Base-by-base conservation (phyloP, 2,329 filamentous ascomycete species). In the Neonectria hederae region DNA sequence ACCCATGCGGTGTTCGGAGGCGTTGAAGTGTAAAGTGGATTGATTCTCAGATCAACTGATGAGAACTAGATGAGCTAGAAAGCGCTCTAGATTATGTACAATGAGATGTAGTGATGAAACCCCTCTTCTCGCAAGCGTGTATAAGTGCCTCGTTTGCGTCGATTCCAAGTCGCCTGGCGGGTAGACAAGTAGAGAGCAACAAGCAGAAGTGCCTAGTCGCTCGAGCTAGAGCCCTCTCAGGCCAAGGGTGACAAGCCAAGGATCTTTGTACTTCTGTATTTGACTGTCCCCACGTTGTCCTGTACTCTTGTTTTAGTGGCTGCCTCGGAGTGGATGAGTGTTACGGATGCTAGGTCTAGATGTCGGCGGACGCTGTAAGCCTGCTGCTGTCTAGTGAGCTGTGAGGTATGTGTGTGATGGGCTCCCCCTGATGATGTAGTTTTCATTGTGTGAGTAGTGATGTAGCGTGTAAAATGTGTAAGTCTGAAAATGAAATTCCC, bases 1-100 rank as follows among this genome's bases (percentile, higher is more conserved):
- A 55, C 48, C 43, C 35, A 30, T 24, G 54, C 62, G 64, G 68
- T 59, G 48, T 58, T 38, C 57, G 55, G 49, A 46, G 52, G 59
- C 49, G 61, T 55, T 65, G 46, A 28, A 63, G 48, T 72, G 69
- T 65, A 73, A 58, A 62, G 59, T 51, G 49, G 66, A 71, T 59
- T 64, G 62, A 69, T 73, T 69, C 54, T 59, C 55, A 69, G 61
- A 70, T 72, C 64, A 66, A 71, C 56, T 64, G 58, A 71, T 35
- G 63, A 68, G 63, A 62, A 68, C 40, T 60, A 70, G 58, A 72
- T 58, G 66, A 59, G 38, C 52, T 63, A 64, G 53, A 69, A 46
- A 43, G 49, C 48, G 32, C 62, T 64, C 49, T 63, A 65, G 46
- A 26, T 28, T 56, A 49, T 68, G 59, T 65, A 60, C 10, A 54